phyloP scores from a whole-genome alignment of 2,329 filamentous ascomycete species.

The Pezicula neosporulosa region DNA sequence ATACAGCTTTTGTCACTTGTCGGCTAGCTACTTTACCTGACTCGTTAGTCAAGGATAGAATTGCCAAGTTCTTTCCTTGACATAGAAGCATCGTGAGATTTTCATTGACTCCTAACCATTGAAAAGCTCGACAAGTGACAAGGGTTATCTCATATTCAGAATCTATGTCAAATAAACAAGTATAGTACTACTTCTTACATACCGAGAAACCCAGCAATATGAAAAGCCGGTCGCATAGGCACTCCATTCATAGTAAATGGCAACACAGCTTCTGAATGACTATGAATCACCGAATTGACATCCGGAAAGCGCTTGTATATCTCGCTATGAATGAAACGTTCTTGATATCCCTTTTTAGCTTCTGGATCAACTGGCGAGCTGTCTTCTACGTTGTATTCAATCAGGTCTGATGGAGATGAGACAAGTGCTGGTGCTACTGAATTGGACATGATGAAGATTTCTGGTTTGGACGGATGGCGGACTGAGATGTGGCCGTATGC shows the following conservation, averaged over 20 bases:
- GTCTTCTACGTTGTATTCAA: conserved; percentile 41
- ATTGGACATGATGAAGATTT: conserved; percentile 45
- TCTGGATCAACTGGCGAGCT: conserved; percentile 36
- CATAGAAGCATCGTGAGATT: too few relatives aligned
- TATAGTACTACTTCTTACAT: not conserved
- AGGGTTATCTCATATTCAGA: too few relatives aligned
- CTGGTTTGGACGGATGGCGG: conserved; percentile 41
- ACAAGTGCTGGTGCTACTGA: conserved; percentile 45
- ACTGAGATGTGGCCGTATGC: conserved; percentile 53
- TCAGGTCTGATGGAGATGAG: conserved; percentile 37
- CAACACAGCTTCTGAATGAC: conserved; percentile 39
- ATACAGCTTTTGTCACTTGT: too few relatives aligned
- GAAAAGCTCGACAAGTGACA: too few relatives aligned
- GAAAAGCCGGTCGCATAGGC: conserved; percentile 36
- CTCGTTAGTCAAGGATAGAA: too few relatives aligned
- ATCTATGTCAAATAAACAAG: too few relatives aligned
- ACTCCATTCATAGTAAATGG: conserved; percentile 38
- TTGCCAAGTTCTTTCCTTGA: too few relatives aligned
- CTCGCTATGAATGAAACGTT: conserved; percentile 45
- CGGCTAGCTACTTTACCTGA: too few relatives aligned
- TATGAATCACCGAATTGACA: conserved; percentile 39
- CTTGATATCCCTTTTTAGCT: conserved; percentile 35
- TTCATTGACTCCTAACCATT: too few relatives aligned
- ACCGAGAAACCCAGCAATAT: conserved; percentile 42
- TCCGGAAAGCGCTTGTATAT: conserved; percentile 37